Conservation (phyloP, 495 filamentous ascomycete species). For the Annulohypoxylon nitens region DNA sequence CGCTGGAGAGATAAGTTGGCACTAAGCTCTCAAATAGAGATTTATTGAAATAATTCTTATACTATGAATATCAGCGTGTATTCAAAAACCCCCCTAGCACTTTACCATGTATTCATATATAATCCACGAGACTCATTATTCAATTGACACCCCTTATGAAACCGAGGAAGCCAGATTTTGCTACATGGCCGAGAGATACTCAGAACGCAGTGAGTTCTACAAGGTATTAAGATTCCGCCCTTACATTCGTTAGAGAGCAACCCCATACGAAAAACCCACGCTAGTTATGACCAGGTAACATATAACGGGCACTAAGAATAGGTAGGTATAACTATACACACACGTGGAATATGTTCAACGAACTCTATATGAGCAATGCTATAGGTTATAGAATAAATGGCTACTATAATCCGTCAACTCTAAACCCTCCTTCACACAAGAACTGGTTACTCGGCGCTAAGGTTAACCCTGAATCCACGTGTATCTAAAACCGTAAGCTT, state of each 20-base stretch:
- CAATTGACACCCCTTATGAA: no score
- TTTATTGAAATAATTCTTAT: background rate
- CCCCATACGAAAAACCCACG: background rate
- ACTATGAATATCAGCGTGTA: background rate
- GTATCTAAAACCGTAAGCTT: no score
- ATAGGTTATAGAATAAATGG: no score
- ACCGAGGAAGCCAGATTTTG: no score
- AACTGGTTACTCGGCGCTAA: background rate
- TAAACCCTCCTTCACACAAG: background rate
- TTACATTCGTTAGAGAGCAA: background rate
- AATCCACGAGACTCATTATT: no score
- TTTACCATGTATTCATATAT: background rate
- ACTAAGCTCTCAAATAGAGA: background rate
- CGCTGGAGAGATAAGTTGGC: background rate
- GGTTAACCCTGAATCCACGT: background rate
- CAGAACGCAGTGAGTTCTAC: background rate
- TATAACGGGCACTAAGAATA: background rate
- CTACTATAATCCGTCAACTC: background rate
- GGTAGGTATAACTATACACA: no score
- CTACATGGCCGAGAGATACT: background rate
- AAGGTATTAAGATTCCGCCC: background rate
- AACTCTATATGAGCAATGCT: background rate
- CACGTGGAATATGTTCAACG: background rate
- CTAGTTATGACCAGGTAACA: background rate
- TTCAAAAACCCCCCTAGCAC: background rate